phyloP scores from a whole-genome alignment of 2,329 filamentous ascomycete species.

The Neurospora sp. region DNA sequence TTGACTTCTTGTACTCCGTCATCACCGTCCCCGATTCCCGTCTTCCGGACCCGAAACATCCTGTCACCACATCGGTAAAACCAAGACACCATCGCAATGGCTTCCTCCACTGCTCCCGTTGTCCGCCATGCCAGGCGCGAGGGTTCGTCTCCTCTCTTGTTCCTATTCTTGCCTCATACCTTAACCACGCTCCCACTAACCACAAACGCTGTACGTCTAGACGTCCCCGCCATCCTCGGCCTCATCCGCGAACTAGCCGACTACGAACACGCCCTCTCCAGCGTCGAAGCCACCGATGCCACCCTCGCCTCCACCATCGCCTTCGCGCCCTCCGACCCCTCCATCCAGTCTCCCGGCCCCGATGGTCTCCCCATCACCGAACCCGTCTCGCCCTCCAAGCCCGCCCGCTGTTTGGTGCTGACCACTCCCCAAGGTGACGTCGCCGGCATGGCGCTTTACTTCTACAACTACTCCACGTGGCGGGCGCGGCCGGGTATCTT shows the following conservation, averaged over 20 bases:
- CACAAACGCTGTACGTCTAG: slow-evolving; percentile 22
- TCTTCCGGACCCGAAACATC: neutral
- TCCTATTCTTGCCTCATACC: neutral
- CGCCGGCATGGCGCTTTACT: slow-evolving; percentile 80
- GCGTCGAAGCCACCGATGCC: slow-evolving; percentile 69
- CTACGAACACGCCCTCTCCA: slow-evolving; percentile 64
- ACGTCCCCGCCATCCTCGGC: slow-evolving; percentile 69
- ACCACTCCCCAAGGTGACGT: slow-evolving; percentile 22
- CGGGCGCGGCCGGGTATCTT: slow-evolving; percentile 78
- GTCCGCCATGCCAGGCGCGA: slow-evolving; percentile 51
- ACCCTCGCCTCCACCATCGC: slow-evolving; percentile 66
- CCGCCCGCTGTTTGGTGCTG: slow-evolving; percentile 67
- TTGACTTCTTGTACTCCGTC: no score
- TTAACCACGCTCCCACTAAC: no score
- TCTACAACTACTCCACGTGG: slow-evolving; percentile 96
- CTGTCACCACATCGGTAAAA: neutral
- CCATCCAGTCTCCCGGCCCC: slow-evolving; percentile 7
- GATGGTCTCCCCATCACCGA: slow-evolving; percentile 34
- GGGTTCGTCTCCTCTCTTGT: slow-evolving; percentile 30
- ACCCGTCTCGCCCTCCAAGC: slow-evolving; percentile 44
- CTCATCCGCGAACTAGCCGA: slow-evolving; percentile 79
- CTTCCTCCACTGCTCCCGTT: slow-evolving; percentile 20
- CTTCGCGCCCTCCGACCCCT: slow-evolving; percentile 48
- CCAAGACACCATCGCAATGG: slow-evolving; percentile 19
- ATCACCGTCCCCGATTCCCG: neutral